Evolutionary conservation across 2,329 filamentous ascomycete species (phyloP).

Genomic region (Epichloe elymi): DNA sequence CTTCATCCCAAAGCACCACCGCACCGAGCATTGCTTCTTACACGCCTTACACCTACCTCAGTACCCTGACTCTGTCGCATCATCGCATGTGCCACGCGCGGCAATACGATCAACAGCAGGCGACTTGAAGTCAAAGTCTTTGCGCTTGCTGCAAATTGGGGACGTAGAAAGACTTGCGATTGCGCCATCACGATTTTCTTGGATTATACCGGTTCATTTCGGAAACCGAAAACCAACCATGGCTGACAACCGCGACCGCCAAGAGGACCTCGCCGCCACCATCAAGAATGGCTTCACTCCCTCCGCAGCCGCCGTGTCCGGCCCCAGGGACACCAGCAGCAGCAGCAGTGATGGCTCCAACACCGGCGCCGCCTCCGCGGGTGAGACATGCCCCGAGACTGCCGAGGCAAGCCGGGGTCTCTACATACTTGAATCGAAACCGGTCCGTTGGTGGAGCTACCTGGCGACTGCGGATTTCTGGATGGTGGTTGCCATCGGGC

Average conservation of each 20-base stretch:
- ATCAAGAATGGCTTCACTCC: slow-evolving; percentile 11
- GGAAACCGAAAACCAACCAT: neutral
- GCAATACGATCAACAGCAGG: slow-evolving; percentile 35
- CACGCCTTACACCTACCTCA: no score
- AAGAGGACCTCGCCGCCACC: neutral
- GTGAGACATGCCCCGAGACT: slow-evolving; percentile 8
- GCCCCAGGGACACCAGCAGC: slow-evolving; percentile 8
- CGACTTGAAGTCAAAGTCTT: slow-evolving; percentile 55
- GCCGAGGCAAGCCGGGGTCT: slow-evolving; percentile 37
- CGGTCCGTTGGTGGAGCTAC: slow-evolving; percentile 56
- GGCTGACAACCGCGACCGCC: neutral
- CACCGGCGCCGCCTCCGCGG: slow-evolving; percentile 3
- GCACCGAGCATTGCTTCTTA: neutral
- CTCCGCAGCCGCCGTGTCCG: neutral
- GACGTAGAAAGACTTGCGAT: slow-evolving; percentile 42
- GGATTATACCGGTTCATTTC: neutral
- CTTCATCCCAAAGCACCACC: neutral
- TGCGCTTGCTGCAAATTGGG: slow-evolving; percentile 44
- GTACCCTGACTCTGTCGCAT: slow-evolving; percentile 1
- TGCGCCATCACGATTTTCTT: neutral
- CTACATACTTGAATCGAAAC: slow-evolving; percentile 39
- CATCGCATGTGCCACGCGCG: slow-evolving; percentile 29
- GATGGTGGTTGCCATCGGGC: slow-evolving; percentile 66
- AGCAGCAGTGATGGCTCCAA: neutral
- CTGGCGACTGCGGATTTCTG: slow-evolving; percentile 79